Conservation (phyloP, 2,329 filamentous ascomycete species). For the Pseudogymnoascus sp. region DNA sequence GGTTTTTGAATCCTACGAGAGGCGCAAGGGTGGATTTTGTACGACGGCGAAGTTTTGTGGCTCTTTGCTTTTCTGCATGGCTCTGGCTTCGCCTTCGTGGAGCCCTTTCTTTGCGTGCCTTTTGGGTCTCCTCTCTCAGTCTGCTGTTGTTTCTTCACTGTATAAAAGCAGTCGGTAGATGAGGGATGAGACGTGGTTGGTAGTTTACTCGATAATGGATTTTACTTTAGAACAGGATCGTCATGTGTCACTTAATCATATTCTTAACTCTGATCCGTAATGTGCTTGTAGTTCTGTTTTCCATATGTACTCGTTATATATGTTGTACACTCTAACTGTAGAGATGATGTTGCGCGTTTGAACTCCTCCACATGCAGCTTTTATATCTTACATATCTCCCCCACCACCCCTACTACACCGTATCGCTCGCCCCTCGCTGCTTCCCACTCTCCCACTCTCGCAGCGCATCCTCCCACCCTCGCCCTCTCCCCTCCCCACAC, state of each 20-base stretch:
- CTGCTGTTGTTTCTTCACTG: slow-evolving; percentile 28
- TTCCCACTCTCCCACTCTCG: slow-evolving; percentile 46
- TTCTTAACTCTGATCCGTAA: background rate
- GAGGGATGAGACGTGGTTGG: slow-evolving; percentile 25
- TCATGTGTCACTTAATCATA: slow-evolving; percentile 5
- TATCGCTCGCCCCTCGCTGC: background rate
- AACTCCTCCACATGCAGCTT: background rate
- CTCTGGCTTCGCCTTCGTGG: slow-evolving; percentile 20
- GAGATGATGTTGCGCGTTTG: background rate
- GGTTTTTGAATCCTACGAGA: slow-evolving; percentile 26
- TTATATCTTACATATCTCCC: background rate
- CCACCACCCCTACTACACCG: background rate
- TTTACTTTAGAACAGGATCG: slow-evolving; percentile 24
- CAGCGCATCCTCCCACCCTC: slow-evolving; percentile 57
- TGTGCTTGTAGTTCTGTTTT: background rate
- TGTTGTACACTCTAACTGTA: slow-evolving; percentile 4
- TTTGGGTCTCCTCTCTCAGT: slow-evolving; percentile 23
- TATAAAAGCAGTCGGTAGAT: slow-evolving; percentile 31
- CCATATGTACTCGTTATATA: slow-evolving; percentile 1
- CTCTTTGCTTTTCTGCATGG: slow-evolving; percentile 22
- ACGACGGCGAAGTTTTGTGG: slow-evolving; percentile 28
- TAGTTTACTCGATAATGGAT: slow-evolving; percentile 32
- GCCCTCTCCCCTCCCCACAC: slow-evolving; percentile 46
- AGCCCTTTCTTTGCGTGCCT: slow-evolving; percentile 19
- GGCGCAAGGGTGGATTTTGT: slow-evolving; percentile 30